Percentiles rank a stretch among this genome's conserved stretches.
Evolutionary conservation across 2,329 filamentous ascomycete genomes (phyloP).

Genomic region (Epichloe aotearoae): DNA sequence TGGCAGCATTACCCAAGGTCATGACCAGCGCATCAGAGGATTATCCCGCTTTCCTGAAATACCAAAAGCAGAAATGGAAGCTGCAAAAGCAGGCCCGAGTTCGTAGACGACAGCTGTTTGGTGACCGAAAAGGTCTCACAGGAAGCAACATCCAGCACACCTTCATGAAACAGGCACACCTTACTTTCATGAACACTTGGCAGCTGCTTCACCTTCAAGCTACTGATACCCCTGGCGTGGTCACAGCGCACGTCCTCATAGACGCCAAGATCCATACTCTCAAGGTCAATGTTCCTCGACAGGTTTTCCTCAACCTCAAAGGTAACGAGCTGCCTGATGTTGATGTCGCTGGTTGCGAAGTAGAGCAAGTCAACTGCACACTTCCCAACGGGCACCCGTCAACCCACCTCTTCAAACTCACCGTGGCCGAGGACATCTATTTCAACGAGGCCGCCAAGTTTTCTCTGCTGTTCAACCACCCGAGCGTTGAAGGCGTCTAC

Average conservation of each 20-base stretch:
- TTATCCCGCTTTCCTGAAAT: constrained; percentile 77
- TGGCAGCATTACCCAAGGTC: constrained; percentile 63
- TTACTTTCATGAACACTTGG: constrained; percentile 87
- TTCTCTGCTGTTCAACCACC: constrained; percentile 71
- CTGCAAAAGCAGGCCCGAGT: constrained; percentile 84
- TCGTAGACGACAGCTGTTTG: constrained; percentile 81
- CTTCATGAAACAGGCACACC: constrained; percentile 85
- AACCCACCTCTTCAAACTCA: constrained; percentile 86
- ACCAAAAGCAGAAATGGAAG: constrained; percentile 99
- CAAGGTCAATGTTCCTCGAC: constrained; percentile 78
- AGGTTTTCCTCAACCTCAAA: constrained; percentile 86
- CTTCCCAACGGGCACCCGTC: constrained; percentile 92
- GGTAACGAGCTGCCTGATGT: constrained; percentile 78
- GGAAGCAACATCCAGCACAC: constrained; percentile 47
- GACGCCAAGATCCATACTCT: constrained; percentile 82
- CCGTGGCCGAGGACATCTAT: constrained; percentile 78
- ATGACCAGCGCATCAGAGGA: constrained; percentile 81
- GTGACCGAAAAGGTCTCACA: constrained; percentile 52
- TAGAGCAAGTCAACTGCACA: constrained; percentile 87
- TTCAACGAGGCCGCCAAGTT: constrained; percentile 76
- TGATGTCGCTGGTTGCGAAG: constrained; percentile 70
- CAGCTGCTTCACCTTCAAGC: constrained; percentile 79
- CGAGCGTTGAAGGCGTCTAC: constrained; percentile 93
- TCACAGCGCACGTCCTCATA: constrained; percentile 81
- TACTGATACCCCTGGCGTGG: constrained; percentile 74